Evolutionary conservation across 768 basidiomycete genomes (phyloP), one percentile per base, ranked within the genome.

Genomic region (Hypsizygus marmoreus): DNA sequence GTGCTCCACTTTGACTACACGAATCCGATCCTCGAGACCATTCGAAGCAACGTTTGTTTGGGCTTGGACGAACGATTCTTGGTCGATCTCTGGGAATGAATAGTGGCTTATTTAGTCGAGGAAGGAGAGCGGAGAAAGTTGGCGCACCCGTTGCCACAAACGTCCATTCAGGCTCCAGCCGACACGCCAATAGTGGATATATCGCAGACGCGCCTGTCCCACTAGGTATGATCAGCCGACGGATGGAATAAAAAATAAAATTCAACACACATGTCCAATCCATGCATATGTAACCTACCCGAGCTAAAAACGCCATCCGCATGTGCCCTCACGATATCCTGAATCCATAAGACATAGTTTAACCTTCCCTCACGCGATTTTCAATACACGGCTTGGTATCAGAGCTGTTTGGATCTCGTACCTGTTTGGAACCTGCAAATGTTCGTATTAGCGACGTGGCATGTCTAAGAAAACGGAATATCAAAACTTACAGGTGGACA

Each of bases 141-240:
- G n/a, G n/a, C 54, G 19, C 34, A 87, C 91, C 91, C 34, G 90
- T 91, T 0, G 78, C 91, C 16, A 80, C 50, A 44, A 95, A 80
- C 1, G 55, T 57, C 82, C 87, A 90, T 4, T 50, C 60, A 4
- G 70, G 60, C 33, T 80, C 66, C 26, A 80, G 54, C 2, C 70
- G 69, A 53, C 84, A 86, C 0, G 74, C 80, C 0, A 98, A 71
- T 1, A 97, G 71, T 0, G 95, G 86, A 54, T 97, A 98, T 44
- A 98, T 91, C 0, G 82, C 88, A 0, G 90, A 90, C 6, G 93
- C 85, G 0, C 95, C 95, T 6, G 94, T 95, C 16, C 95, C 95
- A 29, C 92, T 91, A 51, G 20, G 42, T 26, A 51, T 30, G 12
- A 7, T 45, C 29, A 20, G n/a, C 13, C 12, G 19, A 17, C 22